A percentile compares a stretch with the other conserved stretches of the same genome.
phyloP scores from a whole-genome alignment of 768 basidiomycete species.

The Mycena kentingensis region DNA sequence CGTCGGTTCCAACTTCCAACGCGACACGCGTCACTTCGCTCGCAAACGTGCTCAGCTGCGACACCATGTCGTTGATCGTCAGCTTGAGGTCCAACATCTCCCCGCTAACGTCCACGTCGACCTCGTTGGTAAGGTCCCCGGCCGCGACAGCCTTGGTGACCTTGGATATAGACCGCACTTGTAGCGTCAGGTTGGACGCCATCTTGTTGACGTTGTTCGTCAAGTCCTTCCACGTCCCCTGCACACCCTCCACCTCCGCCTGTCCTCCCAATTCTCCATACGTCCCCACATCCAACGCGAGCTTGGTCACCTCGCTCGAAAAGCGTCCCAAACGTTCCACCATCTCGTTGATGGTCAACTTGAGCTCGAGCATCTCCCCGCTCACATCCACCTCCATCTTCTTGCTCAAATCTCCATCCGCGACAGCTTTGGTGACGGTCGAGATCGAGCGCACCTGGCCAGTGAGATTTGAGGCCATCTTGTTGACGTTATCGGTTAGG shows the following conservation, averaged over 20 bases:
- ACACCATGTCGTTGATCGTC: constrained; percentile 79
- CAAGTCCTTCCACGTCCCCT: constrained; percentile 22
- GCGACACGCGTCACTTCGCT: constrained; percentile 71
- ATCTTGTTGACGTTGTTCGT: constrained; percentile 51
- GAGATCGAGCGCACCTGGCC: constrained; percentile 89
- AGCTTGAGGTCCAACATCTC: constrained; percentile 89
- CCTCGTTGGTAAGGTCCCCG: constrained; percentile 89
- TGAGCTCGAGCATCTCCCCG: constrained; percentile 88
- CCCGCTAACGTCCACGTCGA: constrained; percentile 82
- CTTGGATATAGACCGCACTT: constrained; percentile 79
- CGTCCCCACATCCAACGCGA: constrained; percentile 21
- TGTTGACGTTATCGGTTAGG: constrained; percentile 81
- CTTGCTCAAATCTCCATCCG: constrained; percentile 83
- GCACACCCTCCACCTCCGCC: constrained; percentile 17
- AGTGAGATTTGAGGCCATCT: constrained; percentile 77
- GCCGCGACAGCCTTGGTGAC: constrained; percentile 90
- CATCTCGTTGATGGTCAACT: constrained; percentile 24
- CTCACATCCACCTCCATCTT: constrained; percentile 90
- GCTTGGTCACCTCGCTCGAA: constrained; percentile 19
- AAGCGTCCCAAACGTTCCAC: constrained; percentile 17
- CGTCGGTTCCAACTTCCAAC: constrained; percentile 53
- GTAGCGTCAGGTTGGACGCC: constrained; percentile 71
- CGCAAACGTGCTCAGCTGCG: constrained; percentile 52
- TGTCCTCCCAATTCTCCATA: constrained; percentile 19
- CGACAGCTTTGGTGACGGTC: constrained; percentile 92